Conservation (phyloP, 106 monocot genomes). For the Phalaenopsis aphrodite region DNA sequence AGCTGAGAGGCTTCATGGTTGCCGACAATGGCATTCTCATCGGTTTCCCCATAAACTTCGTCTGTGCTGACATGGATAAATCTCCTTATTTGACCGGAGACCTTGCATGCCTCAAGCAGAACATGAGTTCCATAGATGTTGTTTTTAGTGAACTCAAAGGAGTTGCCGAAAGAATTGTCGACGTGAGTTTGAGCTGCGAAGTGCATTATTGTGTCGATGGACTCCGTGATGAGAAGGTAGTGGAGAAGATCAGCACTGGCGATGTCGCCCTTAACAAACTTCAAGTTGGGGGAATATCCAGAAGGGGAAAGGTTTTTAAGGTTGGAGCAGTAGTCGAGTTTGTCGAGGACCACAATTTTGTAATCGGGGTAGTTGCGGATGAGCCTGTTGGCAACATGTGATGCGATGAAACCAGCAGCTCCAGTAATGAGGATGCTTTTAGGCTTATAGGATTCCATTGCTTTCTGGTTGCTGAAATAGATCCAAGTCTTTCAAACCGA, state of each 20-base stretch:
- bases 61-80: slow-evolving; percentile 37
- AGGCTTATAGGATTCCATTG: slow-evolving; percentile 14
- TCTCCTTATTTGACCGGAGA: slow-evolving; percentile 26
- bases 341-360: slow-evolving; percentile 33
- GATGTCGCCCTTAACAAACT: slow-evolving; percentile 35
- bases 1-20: slow-evolving; percentile 35
- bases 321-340: slow-evolving; percentile 34
- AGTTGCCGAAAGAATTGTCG: slow-evolving; percentile 33
- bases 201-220: slow-evolving; percentile 33
- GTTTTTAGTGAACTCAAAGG: slow-evolving; percentile 34
- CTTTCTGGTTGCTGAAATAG: not conserved
- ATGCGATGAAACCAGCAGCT: slow-evolving; percentile 33
- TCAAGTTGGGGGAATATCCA: slow-evolving; percentile 21
- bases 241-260: slow-evolving; percentile 26
- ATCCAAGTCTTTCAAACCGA: not conserved
- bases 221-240: slow-evolving; percentile 26
- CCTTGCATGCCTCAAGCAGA: slow-evolving; percentile 33
- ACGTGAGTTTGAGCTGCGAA: slow-evolving; percentile 33
- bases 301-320: slow-evolving; percentile 27
- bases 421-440: slow-evolving; percentile 34
- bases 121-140: slow-evolving; percentile 34
- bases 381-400: slow-evolving; percentile 30
- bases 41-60: slow-evolving; percentile 33
- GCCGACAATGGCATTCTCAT: slow-evolving; percentile 28
- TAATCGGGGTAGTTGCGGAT: slow-evolving; percentile 27